Evolutionary conservation across 2,329 filamentous ascomycete species (phyloP), one percentile per base, ranked within the genome.

Genomic region (Fusarium odoratissimum): DNA sequence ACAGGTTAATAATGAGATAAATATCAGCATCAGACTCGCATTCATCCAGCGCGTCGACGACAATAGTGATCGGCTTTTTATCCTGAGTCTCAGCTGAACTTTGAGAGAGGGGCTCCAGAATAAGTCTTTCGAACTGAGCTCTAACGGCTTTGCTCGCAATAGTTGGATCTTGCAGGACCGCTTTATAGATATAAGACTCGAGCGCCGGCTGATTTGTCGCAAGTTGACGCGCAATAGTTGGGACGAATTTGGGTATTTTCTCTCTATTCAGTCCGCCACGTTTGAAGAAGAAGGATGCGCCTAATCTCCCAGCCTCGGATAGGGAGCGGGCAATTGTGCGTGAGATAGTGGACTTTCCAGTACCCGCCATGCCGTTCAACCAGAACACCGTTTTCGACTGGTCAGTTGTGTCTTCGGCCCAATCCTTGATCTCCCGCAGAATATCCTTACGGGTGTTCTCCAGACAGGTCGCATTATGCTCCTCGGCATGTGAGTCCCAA

Each of bases 211-310:
- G 23, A 5, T 35, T 62, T 6, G 8, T 6, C 5, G 42, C 37
- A 4, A 63, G 30, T 1, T 63, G 44, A 0, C 30, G 56, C 3
- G 57, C 31, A 0, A 63, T 51, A 0, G 21, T 51, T 0, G 60
- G 2, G 0, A 62, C 4, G 4, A 63, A 4, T 14, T n/a, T n/a
- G n/a, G n/a, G n/a, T n/a, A n/a, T n/a, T n/a, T n/a, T n/a, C n/a
- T n/a, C n/a, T n/a, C n/a, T n/a, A n/a, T n/a, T n/a, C n/a, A n/a
- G n/a, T n/a, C n/a, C n/a, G n/a, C n/a, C n/a, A n/a, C n/a, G n/a
- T n/a, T n/a, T 84, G 74, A 85, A 86, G 73, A 86, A 85, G 69
- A 86, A 86, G 10, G 79, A 82, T 0, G 80, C 81, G 1, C 71
- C 79, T 2, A 84, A 69, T 1, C 12, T 7, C 0, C 51, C 17